Evolutionary conservation across 306 rosid genomes (phyloP).

Genomic region (Ormosia semicastrata): DNA sequence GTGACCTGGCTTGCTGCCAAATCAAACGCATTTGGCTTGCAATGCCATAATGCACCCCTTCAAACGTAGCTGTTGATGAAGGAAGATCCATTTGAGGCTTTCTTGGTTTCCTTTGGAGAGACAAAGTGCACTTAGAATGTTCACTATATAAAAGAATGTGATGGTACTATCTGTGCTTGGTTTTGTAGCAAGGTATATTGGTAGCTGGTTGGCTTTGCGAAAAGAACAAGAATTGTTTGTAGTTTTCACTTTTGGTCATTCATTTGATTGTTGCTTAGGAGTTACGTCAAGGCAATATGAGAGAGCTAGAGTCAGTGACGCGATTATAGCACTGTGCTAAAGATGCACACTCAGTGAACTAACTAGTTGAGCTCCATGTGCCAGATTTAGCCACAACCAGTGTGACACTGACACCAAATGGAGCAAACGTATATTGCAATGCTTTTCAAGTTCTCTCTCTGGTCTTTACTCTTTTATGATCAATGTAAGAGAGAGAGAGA

Average conservation of each 20-base stretch:
- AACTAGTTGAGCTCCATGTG: conserved; percentile 25
- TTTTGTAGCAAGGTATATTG: not conserved
- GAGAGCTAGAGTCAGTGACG: conserved; percentile 29
- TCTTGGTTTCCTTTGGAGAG: conserved; percentile 5
- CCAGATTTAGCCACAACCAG: not conserved
- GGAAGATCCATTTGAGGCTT: conserved; percentile 42
- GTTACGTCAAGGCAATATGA: conserved; percentile 47
- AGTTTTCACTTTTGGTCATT: conserved; percentile 13
- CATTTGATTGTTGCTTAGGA: conserved; percentile 61
- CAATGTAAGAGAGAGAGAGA: not conserved
- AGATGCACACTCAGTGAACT: conserved; percentile 26
- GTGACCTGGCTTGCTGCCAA: conserved; percentile 59
- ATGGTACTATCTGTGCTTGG: not conserved
- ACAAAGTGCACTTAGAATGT: not conserved
- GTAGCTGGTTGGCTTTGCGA: conserved; percentile 48
- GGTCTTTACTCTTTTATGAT: not conserved
- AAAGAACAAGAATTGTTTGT: conserved; percentile 55
- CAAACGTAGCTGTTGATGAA: conserved; percentile 20
- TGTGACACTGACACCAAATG: conserved; percentile 13
- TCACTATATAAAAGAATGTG: conserved; percentile 3
- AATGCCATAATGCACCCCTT: conserved; percentile 34
- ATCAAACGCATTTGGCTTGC: conserved; percentile 45
- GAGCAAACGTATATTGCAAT: conserved; percentile 34
- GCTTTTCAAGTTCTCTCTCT: conserved; percentile 14
- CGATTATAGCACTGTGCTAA: conserved; percentile 22